These are phyloP conservation scores for Pseudonitzschia multiseries DNA, from an alignment of 108 stramenopile species.

Conservation along the genomic window DNA sequence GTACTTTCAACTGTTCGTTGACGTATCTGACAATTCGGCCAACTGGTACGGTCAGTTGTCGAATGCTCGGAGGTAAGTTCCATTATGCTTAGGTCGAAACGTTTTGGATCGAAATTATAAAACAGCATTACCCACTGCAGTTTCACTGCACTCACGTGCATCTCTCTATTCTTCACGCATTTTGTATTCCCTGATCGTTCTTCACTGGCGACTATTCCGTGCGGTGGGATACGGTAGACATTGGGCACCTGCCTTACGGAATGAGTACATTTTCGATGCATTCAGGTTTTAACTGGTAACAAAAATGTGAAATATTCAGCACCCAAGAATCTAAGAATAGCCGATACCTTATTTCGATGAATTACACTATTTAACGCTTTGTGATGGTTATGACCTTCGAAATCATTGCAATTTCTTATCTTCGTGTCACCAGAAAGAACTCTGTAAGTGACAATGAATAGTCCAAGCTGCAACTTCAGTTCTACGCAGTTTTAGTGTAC, in stretches of 20 bases:
- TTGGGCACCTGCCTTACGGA: constrained; percentile 79
- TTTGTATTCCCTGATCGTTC: neutral
- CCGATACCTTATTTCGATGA: no score
- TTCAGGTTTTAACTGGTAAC: constrained; percentile 82
- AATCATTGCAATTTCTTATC: no score
- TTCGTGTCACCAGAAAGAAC: no score
- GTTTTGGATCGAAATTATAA: neutral
- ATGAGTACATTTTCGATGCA: constrained; percentile 70
- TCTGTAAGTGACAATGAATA: neutral
- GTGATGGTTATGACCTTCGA: no score
- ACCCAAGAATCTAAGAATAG: no score
- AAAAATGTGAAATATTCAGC: no score
- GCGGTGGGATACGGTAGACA: constrained; percentile 37
- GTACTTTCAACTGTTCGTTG: constrained; percentile 88
- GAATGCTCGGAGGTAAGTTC: constrained; percentile 68
- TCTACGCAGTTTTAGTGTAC: no score
- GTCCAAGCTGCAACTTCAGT: no score
- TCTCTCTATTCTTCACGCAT: neutral
- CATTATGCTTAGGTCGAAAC: neutral
- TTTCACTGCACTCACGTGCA: neutral
- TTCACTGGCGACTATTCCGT: no score
- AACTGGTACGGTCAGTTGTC: constrained; percentile 82
- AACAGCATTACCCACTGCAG: neutral
- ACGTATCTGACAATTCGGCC: constrained; percentile 86
- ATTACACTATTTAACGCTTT: no score